Percentiles rank a stretch among this genome's conserved stretches.
phyloP scores from a whole-genome alignment of 768 basidiomycete species.

The Thelephora aurantiotincta region DNA sequence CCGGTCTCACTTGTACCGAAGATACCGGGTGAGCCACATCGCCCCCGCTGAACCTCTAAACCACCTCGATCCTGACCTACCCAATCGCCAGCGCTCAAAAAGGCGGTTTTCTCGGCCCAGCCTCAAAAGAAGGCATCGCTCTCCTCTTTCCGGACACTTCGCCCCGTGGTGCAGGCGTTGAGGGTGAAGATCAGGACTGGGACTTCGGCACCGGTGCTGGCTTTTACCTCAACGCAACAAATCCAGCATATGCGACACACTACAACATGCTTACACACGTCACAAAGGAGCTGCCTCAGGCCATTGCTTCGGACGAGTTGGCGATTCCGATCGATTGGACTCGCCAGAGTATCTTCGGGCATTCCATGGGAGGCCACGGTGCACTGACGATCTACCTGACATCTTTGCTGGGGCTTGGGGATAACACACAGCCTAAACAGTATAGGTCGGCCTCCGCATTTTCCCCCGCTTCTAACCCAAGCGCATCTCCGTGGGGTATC shows the following conservation, averaged over 20 bases:
- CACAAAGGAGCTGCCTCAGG: slow-evolving; percentile 69
- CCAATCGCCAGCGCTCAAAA: slow-evolving; percentile 63
- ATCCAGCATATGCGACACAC: slow-evolving; percentile 51
- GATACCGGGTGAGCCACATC: slow-evolving; percentile 63
- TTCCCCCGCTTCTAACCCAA: slow-evolving; percentile 75
- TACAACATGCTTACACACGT: slow-evolving; percentile 88
- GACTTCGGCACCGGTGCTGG: slow-evolving; percentile 44
- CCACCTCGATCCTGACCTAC: neutral
- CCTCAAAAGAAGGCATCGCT: slow-evolving; percentile 76
- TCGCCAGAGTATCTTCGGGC: slow-evolving; percentile 84
- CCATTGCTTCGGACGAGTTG: slow-evolving; percentile 48
- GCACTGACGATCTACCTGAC: slow-evolving; percentile 83
- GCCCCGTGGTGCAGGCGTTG: slow-evolving; percentile 79
- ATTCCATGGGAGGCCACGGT: slow-evolving; percentile 97
- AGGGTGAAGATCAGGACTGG: slow-evolving; percentile 42
- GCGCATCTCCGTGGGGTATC: slow-evolving; percentile 78
- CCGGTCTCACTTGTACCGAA: slow-evolving; percentile 83
- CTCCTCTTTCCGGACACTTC: slow-evolving; percentile 93
- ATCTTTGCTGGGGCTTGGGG: slow-evolving; percentile 24
- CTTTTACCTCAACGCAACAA: slow-evolving; percentile 90
- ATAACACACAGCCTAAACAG: slow-evolving; percentile 30
- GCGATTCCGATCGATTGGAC: slow-evolving; percentile 64
- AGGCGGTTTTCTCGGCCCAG: slow-evolving; percentile 80
- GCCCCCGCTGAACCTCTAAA: neutral
- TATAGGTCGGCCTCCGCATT: slow-evolving; percentile 89